These are phyloP conservation scores for Lecanicillium sp. DNA, from an alignment of 2,329 filamentous ascomycete species.

Conservation along the genomic window DNA sequence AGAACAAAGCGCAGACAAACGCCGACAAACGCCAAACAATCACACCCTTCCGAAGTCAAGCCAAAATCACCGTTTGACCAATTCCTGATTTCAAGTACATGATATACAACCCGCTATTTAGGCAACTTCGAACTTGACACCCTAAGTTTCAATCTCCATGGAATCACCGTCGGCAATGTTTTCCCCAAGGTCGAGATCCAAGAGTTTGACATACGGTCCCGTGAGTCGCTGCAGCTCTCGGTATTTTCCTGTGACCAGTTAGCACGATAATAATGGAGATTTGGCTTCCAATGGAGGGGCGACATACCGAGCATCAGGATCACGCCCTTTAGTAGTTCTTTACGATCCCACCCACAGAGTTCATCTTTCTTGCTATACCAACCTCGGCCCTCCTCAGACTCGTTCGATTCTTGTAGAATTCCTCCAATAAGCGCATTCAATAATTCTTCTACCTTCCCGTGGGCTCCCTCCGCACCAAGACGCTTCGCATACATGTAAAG, in stretches of 20 bases:
- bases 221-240: conserved; percentile 88
- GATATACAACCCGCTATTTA: neutral
- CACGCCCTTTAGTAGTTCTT: conserved; percentile 81
- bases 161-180: conserved; percentile 34
- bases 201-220: conserved; percentile 85
- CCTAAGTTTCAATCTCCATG: conserved; percentile 32
- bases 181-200: conserved; percentile 52
- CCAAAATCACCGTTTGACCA: neutral
- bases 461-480: conserved; percentile 80
- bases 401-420: conserved; percentile 43
- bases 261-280: conserved; percentile 15
- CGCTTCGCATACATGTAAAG: conserved; percentile 98
- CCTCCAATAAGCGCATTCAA: conserved; percentile 75
- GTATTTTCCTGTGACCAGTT: conserved; percentile 67
- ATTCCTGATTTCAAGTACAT: conserved; percentile 2
- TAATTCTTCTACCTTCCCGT: conserved; percentile 87
- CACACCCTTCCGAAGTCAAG: neutral
- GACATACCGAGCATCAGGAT: conserved; percentile 83
- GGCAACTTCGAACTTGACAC: too few relatives aligned
- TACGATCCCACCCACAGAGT: conserved; percentile 85
- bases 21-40: conserved; percentile 7
- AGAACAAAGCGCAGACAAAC: conserved; percentile 2
- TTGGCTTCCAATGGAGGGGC: neutral
- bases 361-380: conserved; percentile 63
- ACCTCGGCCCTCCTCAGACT: conserved; percentile 39